Evolutionary conservation across 208 protist species (phyloP).

Genomic region (Trichomonas vaginalis): DNA sequence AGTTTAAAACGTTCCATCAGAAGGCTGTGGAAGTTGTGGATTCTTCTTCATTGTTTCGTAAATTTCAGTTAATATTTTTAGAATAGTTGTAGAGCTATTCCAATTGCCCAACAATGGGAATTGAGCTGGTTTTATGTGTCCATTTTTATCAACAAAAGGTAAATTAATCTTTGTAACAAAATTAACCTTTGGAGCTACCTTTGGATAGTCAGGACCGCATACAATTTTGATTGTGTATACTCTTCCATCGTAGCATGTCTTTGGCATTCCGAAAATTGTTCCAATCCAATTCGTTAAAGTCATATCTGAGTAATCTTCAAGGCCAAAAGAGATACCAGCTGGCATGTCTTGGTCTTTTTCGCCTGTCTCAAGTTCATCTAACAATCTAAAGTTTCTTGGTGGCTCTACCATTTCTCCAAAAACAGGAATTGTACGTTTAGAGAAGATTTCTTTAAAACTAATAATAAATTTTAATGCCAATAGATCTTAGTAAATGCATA

Average conservation of each 20-base stretch:
- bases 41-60: background rate
- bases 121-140: background rate
- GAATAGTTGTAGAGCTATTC: background rate
- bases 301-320: background rate
- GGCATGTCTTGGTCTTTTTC: background rate
- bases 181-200: background rate
- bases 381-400: background rate
- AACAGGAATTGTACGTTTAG: too few relatives aligned
- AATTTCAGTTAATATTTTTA: background rate
- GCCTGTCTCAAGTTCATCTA: conserved; percentile 3
- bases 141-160: conserved; percentile 1
- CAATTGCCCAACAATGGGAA: background rate
- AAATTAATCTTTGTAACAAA: background rate
- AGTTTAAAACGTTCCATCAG: background rate
- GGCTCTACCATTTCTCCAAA: background rate
- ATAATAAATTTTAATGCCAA: too few relatives aligned
- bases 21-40: background rate
- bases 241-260: background rate
- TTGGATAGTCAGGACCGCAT: background rate
- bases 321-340: background rate
- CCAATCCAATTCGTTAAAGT: background rate
- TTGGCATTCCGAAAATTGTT: background rate
- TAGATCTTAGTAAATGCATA: too few relatives aligned
- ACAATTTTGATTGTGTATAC: background rate
- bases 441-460: too few relatives aligned